These are phyloP conservation scores for Kuraishia floccosa DNA, from an alignment of 805 yeast genomes.

Conservation along the genomic window DNA sequence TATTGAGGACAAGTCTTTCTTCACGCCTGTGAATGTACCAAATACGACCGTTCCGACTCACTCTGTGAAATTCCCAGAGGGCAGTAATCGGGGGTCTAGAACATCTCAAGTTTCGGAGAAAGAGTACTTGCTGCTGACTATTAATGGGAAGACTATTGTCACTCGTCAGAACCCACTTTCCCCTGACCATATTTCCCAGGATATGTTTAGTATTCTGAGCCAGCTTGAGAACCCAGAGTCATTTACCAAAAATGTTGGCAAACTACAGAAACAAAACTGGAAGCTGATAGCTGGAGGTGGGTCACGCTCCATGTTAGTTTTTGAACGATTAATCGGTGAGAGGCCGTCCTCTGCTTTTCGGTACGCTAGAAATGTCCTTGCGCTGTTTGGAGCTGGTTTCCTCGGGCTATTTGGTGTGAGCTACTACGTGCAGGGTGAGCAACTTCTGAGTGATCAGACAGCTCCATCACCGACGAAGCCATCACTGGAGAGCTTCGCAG, in stretches of 20 bases:
- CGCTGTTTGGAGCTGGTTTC: conserved; percentile 17
- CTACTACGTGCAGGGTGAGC: conserved; percentile 4
- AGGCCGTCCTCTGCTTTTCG: conserved; percentile 6
- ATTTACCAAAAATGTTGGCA: conserved; percentile 23
- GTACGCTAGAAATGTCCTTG: conserved; percentile 11
- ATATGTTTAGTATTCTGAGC: conserved; percentile 27
- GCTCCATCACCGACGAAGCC: conserved; percentile 8
- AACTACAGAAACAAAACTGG: conserved; percentile 37
- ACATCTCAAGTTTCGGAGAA: no score
- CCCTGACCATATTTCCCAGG: conserved; percentile 21
- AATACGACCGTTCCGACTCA: conserved; percentile 15
- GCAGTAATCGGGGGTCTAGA: neutral
- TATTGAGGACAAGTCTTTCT: conserved; percentile 28
- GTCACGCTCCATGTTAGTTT: conserved; percentile 23
- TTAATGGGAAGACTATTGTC: conserved; percentile 22
- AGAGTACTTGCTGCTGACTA: conserved; percentile 10
- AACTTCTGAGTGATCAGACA: no score
- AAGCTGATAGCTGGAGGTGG: conserved; percentile 41
- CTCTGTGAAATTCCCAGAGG: neutral
- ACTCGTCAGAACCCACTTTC: conserved; percentile 28
- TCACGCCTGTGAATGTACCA: conserved; percentile 30
- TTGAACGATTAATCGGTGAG: conserved; percentile 17
- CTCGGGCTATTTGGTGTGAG: conserved; percentile 14
- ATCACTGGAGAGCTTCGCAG: no score
- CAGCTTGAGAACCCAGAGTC: conserved; percentile 25